Conservation (phyloP, 805 yeast species). For the Metschnikowia aberdeeniae region DNA sequence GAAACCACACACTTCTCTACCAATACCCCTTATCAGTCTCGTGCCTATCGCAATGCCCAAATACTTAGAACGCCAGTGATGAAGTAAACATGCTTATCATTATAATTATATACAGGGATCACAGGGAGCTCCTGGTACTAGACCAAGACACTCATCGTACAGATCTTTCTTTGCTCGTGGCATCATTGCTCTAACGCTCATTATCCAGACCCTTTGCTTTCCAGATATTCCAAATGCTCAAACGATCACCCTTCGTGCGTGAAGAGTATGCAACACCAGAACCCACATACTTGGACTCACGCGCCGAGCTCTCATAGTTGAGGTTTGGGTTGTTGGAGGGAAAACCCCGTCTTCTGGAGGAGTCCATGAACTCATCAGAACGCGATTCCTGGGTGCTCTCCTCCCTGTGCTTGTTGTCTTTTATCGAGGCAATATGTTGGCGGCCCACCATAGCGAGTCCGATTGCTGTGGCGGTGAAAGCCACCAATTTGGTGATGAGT, state of each 20-base stretch:
- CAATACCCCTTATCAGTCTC: too few species aligned
- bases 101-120: too few species aligned
- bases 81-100: too few species aligned
- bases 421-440: conserved; percentile 30
- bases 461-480: conserved; percentile 29
- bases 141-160: too few species aligned
- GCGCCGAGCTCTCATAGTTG: conserved; percentile 29
- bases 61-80: too few species aligned
- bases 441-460: conserved; percentile 33
- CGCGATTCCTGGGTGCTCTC: conserved; percentile 35
- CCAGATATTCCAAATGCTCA: conserved; percentile 27
- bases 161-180: too few species aligned
- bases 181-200: neutral
- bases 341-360: conserved; percentile 48
- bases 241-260: conserved; percentile 55
- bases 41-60: too few species aligned
- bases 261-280: conserved; percentile 56
- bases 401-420: conserved; percentile 30
- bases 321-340: conserved; percentile 36
- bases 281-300: conserved; percentile 68
- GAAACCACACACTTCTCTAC: too few species aligned
- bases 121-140: too few species aligned
- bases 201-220: conserved; percentile 6
- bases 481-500: conserved; percentile 30
- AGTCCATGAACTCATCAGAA: conserved; percentile 26